Base-by-base conservation (phyloP, 1,284 basidiomycete genomes). In the Heliocybe sulcata region DNA sequence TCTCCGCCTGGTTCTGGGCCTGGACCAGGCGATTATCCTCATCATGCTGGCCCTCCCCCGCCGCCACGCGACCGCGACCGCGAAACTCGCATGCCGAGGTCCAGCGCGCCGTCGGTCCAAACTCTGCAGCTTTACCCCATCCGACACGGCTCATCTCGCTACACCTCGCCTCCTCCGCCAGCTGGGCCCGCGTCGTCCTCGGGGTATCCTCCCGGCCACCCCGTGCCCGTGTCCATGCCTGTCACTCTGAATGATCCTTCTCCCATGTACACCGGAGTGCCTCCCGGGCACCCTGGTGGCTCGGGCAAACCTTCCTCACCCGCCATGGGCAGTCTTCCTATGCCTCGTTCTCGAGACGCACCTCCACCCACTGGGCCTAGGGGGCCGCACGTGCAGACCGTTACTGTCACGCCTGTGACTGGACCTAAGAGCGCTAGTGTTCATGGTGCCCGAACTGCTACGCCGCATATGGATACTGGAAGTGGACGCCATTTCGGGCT, bases 271-370 rank as follows among this genome's bases (percentile, higher is more conserved):
- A 63, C 61, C 35, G 59, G 59, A 2, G 59, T 59, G 1, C 55
- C 60, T 50, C 62, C 54, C 35, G 61, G 52, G 54, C 54, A 29
- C 45, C 25, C 47, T 8, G 11, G 47, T 20, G 47, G 58, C 50
- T 56, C 58, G 23, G 48, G 47, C 23, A 55, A 53, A 45, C 49
- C 58, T 42, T 35, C 38, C 57, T 3, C 58, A 55, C 51, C 57
- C 60, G 23, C 64, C 45, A 69, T 69, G 69, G 66, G 63, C 4
- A 66, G 67, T 52, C 57, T 70, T 26, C 66, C 65, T 55, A 61
- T 63, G 3, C 63, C 65, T 35, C 33, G 53, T 29, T 22, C 47
- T 26, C 47, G 22, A 26, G 47, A 22, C 47, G 14, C 16, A 54
- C 56, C 3, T 60, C 55, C 57, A 58, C 61, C 51, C 59, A 60